Conservation (phyloP, 2,329 filamentous ascomycete species). For the Colletotrichum sp. region DNA sequence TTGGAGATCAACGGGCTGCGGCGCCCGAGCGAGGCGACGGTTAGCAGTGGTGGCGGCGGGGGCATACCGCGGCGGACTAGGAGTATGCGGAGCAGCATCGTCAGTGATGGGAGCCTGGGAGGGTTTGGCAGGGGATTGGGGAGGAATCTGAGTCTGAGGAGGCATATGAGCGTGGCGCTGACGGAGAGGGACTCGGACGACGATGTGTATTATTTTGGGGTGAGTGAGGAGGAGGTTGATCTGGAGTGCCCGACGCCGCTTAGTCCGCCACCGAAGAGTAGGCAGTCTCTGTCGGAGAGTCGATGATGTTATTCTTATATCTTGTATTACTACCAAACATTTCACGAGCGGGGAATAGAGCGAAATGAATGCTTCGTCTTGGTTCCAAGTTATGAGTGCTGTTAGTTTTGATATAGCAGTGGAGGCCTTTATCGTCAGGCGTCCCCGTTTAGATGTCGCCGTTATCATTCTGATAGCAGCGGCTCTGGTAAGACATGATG, state of each 20-base stretch:
- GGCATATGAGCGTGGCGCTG: constrained; percentile 5
- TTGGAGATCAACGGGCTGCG: background rate
- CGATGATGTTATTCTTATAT: background rate
- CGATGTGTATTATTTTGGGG: constrained; percentile 8
- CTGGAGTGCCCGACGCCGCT: constrained; percentile 7
- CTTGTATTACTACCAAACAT: background rate
- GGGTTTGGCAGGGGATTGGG: background rate
- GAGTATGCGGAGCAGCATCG: background rate
- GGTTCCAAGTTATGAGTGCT: background rate
- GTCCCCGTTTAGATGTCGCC: background rate
- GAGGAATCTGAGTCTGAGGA: background rate
- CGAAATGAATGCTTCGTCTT: background rate
- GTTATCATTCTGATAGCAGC: background rate
- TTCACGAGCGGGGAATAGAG: background rate
- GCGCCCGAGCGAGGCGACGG: background rate
- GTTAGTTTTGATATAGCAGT: background rate
- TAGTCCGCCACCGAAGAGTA: constrained; percentile 8
- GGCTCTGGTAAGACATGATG: background rate
- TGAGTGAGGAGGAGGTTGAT: background rate
- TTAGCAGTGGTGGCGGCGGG: background rate
- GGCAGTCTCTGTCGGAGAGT: background rate
- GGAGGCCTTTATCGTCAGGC: background rate
- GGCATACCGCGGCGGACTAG: background rate
- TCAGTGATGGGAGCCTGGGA: background rate
- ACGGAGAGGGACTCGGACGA: constrained; percentile 19